Conservation (phyloP, 441 rosid genomes). For the Jatropha multifida region DNA sequence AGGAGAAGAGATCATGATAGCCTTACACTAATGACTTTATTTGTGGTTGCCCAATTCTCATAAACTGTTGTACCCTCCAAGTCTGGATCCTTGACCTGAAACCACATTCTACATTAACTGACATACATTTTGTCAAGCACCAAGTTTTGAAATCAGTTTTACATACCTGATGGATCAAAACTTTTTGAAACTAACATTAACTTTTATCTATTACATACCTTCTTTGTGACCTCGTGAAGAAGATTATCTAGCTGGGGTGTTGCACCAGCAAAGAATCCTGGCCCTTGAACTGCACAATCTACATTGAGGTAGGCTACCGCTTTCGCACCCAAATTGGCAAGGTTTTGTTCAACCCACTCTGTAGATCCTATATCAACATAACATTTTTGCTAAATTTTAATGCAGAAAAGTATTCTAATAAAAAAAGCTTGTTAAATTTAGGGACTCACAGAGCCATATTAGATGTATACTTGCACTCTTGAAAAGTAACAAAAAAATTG, state of each 20-base stretch:
- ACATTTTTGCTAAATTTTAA: not conserved
- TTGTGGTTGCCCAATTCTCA: constrained; percentile 54
- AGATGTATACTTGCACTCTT: not conserved
- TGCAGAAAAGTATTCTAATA: not conserved
- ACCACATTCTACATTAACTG: constrained; percentile 6
- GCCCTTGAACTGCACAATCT: constrained; percentile 97
- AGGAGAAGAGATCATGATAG: constrained; percentile 1
- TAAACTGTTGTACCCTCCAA: constrained; percentile 47
- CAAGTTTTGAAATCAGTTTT: constrained; percentile 3
- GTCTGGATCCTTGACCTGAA: constrained; percentile 85
- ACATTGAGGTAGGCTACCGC: constrained; percentile 91
- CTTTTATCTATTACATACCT: constrained; percentile 38
- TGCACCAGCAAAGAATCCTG: constrained; percentile 79
- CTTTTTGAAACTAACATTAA: not conserved
- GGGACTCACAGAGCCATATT: not conserved
- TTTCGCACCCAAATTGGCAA: constrained; percentile 72
- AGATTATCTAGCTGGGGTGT: constrained; percentile 88
- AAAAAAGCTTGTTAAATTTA: constrained; percentile 2
- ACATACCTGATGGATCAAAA: constrained; percentile 11
- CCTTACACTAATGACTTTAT: constrained; percentile 40
- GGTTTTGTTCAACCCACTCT: constrained; percentile 94
- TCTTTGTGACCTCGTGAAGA: constrained; percentile 64
- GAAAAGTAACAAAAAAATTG: not conserved
- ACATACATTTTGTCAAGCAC: not conserved
- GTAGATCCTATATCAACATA: constrained; percentile 59